Evolutionary conservation across 768 basidiomycete species (phyloP).

Genomic region (Terana coerulea): DNA sequence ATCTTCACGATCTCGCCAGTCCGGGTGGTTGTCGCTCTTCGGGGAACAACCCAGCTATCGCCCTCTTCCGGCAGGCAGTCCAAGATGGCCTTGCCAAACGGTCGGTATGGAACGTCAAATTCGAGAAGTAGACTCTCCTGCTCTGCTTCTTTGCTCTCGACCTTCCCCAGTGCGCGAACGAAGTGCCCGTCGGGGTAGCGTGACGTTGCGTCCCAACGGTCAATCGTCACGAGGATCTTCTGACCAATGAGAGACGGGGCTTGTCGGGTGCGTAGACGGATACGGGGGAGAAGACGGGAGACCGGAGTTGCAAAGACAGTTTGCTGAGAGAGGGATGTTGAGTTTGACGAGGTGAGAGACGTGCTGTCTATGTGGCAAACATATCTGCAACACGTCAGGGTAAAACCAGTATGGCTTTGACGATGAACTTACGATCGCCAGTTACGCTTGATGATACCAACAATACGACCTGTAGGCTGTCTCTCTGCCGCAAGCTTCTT

Average conservation of each 20-base stretch:
- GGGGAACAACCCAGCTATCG: constrained; percentile 90
- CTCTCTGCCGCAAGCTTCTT: constrained; percentile 44
- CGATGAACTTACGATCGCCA: constrained; percentile 94
- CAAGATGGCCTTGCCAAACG: constrained; percentile 93
- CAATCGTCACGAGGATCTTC: constrained; percentile 95
- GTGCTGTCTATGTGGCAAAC: constrained; percentile 94
- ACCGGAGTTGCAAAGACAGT: constrained; percentile 94
- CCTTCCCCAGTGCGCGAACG: constrained; percentile 86
- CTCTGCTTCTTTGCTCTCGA: constrained; percentile 94
- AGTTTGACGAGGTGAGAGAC: constrained; percentile 74
- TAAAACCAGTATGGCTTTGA: neutral
- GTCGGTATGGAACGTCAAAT: constrained; percentile 93
- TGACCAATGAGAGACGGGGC: constrained; percentile 84
- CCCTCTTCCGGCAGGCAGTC: constrained; percentile 89
- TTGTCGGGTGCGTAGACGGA: constrained; percentile 92
- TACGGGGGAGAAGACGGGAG: constrained; percentile 87
- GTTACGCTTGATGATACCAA: constrained; percentile 91
- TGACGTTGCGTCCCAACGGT: constrained; percentile 83
- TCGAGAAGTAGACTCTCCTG: constrained; percentile 91
- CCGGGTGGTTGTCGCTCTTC: constrained; percentile 46
- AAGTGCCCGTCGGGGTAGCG: constrained; percentile 97
- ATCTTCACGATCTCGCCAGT: constrained; percentile 87
- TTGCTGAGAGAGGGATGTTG: constrained; percentile 80
- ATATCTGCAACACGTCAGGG: constrained; percentile 39
- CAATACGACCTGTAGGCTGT: constrained; percentile 89